Conservation (phyloP, 169 alveolate species). For the Perkinsus chesapeaki region DNA sequence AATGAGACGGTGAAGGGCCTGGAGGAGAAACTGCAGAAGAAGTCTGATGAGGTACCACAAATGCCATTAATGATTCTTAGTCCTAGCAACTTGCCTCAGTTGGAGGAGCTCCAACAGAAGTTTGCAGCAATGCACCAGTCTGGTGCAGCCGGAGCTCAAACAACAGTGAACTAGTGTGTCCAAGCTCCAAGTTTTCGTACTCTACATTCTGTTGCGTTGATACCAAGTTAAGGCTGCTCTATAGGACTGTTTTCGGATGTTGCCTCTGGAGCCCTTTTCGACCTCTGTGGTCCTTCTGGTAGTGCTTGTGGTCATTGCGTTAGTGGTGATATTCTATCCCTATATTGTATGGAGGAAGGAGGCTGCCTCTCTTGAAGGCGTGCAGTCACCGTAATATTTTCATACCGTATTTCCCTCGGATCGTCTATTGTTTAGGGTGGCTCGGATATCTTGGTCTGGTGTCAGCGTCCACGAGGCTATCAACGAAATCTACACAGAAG, state of each 20-base stretch:
- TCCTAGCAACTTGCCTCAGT: neutral
- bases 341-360: neutral
- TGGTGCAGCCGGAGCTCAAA: neutral
- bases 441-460: neutral
- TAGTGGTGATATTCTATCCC: neutral
- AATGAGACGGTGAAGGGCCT: neutral
- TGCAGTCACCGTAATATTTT: neutral
- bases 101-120: conserved; percentile 1
- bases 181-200: neutral
- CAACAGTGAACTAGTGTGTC: neutral
- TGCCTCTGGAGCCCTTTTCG: neutral
- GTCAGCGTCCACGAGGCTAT: neutral
- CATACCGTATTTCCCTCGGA: neutral
- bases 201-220: too few relatives aligned
- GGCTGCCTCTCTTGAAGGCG: neutral
- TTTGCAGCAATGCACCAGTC: neutral
- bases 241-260: neutral
- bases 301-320: neutral
- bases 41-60: neutral
- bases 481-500: neutral
- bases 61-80: neutral
- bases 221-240: too few relatives aligned
- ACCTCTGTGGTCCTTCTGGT: neutral
- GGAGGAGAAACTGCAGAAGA: neutral
- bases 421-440: neutral